Evolutionary conservation across 164 flowering plant genomes (phyloP).

Genomic region (Berberis thunbergii): DNA sequence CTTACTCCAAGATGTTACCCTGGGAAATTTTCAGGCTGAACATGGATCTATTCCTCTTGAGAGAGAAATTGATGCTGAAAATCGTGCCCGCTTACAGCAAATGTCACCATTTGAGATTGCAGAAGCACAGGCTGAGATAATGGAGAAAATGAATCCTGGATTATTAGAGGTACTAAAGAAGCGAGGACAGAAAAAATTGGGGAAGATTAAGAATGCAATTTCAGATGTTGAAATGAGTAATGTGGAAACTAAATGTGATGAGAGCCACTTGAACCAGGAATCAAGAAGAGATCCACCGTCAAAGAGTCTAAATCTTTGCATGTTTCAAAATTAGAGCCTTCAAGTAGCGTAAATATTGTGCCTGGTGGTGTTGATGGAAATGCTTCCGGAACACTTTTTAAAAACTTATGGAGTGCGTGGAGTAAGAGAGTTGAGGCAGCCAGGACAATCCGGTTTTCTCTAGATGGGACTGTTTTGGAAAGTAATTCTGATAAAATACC

Average conservation of each 20-base stretch:
- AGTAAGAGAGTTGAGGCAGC: conserved; percentile 75
- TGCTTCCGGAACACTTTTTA: conserved; percentile 11
- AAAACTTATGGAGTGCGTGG: conserved; percentile 67
- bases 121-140: conserved; percentile 73
- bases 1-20: not conserved
- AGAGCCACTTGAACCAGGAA: conserved; percentile 13
- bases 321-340: conserved; percentile 6
- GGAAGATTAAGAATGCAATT: conserved; percentile 22
- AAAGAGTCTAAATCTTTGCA: conserved; percentile 14
- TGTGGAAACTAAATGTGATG: conserved; percentile 6
- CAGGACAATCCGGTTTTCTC: conserved; percentile 66
- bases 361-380: conserved; percentile 14
- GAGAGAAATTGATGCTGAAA: conserved; percentile 87
- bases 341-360: conserved; percentile 7
- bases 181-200: conserved; percentile 48
- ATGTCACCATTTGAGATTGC: conserved; percentile 81
- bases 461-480: conserved; percentile 55
- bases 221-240: conserved; percentile 9
- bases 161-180: conserved; percentile 42
- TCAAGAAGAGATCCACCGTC: conserved; percentile 3
- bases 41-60: conserved; percentile 26
- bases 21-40: conserved; percentile 6
- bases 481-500: conserved; percentile 18
- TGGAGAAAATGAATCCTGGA: conserved; percentile 59
- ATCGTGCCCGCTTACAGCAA: conserved; percentile 38